Conservation (phyloP, 306 rosid species). For the Cicer yamashitae region DNA sequence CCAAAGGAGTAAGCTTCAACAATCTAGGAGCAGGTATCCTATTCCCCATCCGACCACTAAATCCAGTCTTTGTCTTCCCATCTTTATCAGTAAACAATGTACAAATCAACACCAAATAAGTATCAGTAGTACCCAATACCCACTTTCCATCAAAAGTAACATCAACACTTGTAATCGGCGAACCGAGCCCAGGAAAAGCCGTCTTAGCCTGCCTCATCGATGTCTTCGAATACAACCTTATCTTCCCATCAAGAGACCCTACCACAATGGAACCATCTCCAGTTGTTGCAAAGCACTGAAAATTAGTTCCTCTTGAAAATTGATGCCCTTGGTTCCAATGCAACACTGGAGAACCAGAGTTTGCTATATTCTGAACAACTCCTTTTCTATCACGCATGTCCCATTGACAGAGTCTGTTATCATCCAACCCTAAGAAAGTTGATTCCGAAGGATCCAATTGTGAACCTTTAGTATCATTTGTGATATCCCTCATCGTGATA, state of each 20-base stretch:
- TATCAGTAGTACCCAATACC: conserved; percentile 83
- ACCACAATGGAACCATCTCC: conserved; percentile 95
- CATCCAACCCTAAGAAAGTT: conserved; percentile 93
- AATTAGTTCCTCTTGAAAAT: conserved; percentile 83
- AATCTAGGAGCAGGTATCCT: conserved; percentile 84
- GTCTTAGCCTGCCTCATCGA: conserved; percentile 95
- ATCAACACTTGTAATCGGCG: conserved; percentile 82
- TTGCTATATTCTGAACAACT: conserved; percentile 73
- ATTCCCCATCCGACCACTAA: conserved; percentile 87
- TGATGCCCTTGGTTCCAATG: conserved; percentile 93
- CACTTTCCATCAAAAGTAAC: conserved; percentile 94
- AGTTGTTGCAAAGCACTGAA: conserved; percentile 85
- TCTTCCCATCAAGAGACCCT: conserved; percentile 88
- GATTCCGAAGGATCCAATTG: conserved; percentile 91
- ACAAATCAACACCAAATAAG: conserved; percentile 84
- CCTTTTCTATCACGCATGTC: conserved; percentile 86
- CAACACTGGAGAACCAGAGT: conserved; percentile 62
- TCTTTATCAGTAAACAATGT: conserved; percentile 87
- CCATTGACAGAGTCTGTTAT: conserved; percentile 91
- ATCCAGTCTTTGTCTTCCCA: conserved; percentile 88
- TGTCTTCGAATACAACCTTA: conserved; percentile 80
- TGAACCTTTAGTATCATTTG: conserved; percentile 79
- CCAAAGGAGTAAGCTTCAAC: conserved; percentile 86
- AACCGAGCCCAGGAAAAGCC: conserved; percentile 87
- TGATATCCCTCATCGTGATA: conserved; percentile 82